Conservation (phyloP, 306 rosid genomes). For the Castanea crenata region DNA sequence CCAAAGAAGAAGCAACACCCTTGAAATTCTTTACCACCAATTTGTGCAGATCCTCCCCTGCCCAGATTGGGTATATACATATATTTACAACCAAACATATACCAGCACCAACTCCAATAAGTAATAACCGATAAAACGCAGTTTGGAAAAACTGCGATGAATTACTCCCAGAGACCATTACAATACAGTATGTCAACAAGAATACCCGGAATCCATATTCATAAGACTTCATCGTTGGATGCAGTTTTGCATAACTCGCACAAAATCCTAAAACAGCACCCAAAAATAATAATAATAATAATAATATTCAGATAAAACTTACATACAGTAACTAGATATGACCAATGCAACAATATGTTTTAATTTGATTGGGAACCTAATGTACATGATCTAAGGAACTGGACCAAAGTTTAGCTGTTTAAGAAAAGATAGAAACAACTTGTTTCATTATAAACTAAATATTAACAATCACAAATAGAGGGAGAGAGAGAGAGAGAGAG, state of each 20-base stretch:
- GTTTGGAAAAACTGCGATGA: constrained; percentile 45
- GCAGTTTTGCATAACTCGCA: constrained; percentile 50
- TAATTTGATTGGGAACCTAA: too few species aligned
- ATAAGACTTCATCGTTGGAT: constrained; percentile 68
- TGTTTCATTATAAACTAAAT: not conserved
- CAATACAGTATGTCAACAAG: constrained; percentile 73
- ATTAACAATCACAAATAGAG: not conserved
- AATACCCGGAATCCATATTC: constrained; percentile 81
- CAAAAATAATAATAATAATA: not conserved
- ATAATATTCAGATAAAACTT: too few species aligned
- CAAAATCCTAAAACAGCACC: constrained; percentile 42
- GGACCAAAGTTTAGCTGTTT: not conserved
- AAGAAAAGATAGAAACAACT: not conserved
- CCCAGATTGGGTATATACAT: constrained; percentile 66
- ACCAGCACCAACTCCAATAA: constrained; percentile 71
- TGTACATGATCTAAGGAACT: too few species aligned
- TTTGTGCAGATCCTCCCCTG: constrained; percentile 86
- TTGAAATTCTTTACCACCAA: constrained; percentile 66
- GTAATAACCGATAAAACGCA: constrained; percentile 57
- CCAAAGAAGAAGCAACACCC: constrained; percentile 67
- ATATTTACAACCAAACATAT: constrained; percentile 55
- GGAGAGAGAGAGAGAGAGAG: not conserved
- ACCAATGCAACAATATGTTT: too few species aligned
- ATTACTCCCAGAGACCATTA: constrained; percentile 53
- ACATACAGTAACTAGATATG: too few species aligned